Evolutionary conservation across 1,139 yeast species (phyloP), one percentile per base, ranked within the genome.

Genomic region (Magnusiomyces suaveolens): DNA sequence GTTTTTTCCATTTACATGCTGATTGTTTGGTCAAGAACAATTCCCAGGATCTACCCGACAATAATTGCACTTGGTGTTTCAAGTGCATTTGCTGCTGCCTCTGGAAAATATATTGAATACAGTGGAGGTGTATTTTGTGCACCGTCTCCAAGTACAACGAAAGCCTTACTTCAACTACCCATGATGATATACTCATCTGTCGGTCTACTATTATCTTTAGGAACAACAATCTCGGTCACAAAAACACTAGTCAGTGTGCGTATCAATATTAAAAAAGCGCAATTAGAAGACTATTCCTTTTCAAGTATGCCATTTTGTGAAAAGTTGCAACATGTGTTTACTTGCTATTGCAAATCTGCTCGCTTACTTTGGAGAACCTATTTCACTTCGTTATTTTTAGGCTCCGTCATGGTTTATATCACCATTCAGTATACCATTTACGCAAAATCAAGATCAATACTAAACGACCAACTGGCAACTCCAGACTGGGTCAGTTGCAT

Each of bases 331-430:
- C 36, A 56, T 1, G 33, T 39, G 12, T 4, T 54, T 23, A 43
- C 43, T 29, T 51, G 56, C 14, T 57, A 57, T 32, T 21, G 52
- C 25, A 54, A 57, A 41, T 49, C 61, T 6, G 44, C 59, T 21
- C 47, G 53, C 29, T 52, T 60, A 18, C 49, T 60, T 26, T 59
- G 62, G 61, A 55, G 61, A 6, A 60, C 58, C n/a, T 59, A 55
- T 50, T 51, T 60, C 8, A 54, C 59, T 32, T 54, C 57, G 8
- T 18, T 58, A 23, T 55, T 57, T 33, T 52, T 60, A 12, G 51
- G 55, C 23, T 43, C 56, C 3, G 54, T 55, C 44, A 51, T 56
- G 33, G 53, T 56, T 16, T 56, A 46, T 44, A 60, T 54, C 33
- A 52, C 57, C 2, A 51, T 46, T 16, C 56, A 53, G 41, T 55